A percentile compares a stretch with the other conserved stretches of the same genome.
phyloP scores from a whole-genome alignment of 768 basidiomycete genomes.

The Termitomyces bulborhizus region DNA sequence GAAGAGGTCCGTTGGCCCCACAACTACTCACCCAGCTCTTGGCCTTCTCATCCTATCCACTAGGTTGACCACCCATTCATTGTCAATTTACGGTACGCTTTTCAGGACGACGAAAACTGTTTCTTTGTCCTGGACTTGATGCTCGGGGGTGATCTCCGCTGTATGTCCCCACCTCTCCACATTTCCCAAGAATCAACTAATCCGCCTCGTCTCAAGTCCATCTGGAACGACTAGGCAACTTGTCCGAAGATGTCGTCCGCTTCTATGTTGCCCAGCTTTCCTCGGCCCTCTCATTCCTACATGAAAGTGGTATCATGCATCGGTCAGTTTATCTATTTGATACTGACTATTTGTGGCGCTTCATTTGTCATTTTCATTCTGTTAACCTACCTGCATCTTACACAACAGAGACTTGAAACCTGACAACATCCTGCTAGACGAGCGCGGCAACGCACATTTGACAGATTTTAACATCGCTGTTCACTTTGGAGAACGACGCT shows the following conservation, averaged over 20 bases:
- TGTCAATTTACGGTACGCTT: slow-evolving; percentile 92
- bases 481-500: slow-evolving; percentile 82
- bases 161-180: slow-evolving; percentile 38
- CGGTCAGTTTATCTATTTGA: slow-evolving; percentile 51
- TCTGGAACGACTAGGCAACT: slow-evolving; percentile 69
- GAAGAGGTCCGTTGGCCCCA: slow-evolving; percentile 67
- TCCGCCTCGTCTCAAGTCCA: slow-evolving; percentile 53
- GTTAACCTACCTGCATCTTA: slow-evolving; percentile 13
- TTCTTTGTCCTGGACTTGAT: slow-evolving; percentile 98
- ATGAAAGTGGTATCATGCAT: slow-evolving; percentile 93
- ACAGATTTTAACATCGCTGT: slow-evolving; percentile 99
- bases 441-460: slow-evolving; percentile 91
- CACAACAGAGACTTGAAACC: slow-evolving; percentile 86
- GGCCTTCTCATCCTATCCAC: slow-evolving; percentile 6
- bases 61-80: slow-evolving; percentile 95
- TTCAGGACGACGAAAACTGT: slow-evolving; percentile 97
- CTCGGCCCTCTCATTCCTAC: slow-evolving; percentile 83
- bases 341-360: slow-evolving; percentile 18
- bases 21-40: not conserved
- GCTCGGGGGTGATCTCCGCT: slow-evolving; percentile 92
- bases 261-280: slow-evolving; percentile 90
- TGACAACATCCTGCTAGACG: slow-evolving; percentile 95
- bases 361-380: slow-evolving; percentile 9
- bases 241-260: slow-evolving; percentile 73
- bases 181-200: slow-evolving; percentile 4